These are phyloP conservation scores for Scolecobasidium constrictum DNA, from an alignment of 2,329 filamentous ascomycete species.

Conservation along the genomic window DNA sequence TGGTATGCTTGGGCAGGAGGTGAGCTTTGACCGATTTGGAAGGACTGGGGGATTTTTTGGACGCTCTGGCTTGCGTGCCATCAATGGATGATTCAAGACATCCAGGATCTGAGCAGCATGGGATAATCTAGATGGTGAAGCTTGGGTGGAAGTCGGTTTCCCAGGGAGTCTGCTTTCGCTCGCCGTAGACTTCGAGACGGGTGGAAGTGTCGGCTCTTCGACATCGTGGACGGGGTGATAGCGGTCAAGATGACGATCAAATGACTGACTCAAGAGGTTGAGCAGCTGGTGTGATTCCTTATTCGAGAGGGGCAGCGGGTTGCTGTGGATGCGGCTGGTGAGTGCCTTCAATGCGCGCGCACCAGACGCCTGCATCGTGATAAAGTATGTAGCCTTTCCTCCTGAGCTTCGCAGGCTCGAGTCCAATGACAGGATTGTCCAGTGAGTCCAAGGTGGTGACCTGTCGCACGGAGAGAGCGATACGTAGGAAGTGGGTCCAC, in stretches of 20 bases:
- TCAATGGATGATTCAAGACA: not conserved
- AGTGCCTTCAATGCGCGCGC: constrained; percentile 37
- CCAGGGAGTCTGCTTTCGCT: too few species aligned
- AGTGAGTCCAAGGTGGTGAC: too few species aligned
- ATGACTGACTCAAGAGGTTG: constrained; percentile 49
- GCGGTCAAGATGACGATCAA: constrained; percentile 50
- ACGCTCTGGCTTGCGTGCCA: not conserved
- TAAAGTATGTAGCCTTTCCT: constrained; percentile 20
- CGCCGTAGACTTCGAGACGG: too few species aligned
- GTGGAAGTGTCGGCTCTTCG: too few species aligned
- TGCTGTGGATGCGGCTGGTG: constrained; percentile 42
- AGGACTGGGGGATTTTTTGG: not conserved
- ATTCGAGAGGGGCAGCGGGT: constrained; percentile 41
- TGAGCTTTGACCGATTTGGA: not conserved
- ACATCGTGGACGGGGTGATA: constrained; percentile 35
- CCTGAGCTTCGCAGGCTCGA: too few species aligned
- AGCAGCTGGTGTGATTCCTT: constrained; percentile 50
- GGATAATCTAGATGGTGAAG: too few species aligned
- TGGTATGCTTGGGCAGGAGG: not conserved
- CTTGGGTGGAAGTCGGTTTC: too few species aligned
- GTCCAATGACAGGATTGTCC: too few species aligned
- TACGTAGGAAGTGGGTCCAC: too few species aligned
- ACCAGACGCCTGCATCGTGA: constrained; percentile 40
- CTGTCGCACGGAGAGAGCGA: too few species aligned
- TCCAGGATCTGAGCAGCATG: too few species aligned